phyloP scores from a whole-genome alignment of 176 grass and related monocot genomes.

The Rhynchospora pubera region DNA sequence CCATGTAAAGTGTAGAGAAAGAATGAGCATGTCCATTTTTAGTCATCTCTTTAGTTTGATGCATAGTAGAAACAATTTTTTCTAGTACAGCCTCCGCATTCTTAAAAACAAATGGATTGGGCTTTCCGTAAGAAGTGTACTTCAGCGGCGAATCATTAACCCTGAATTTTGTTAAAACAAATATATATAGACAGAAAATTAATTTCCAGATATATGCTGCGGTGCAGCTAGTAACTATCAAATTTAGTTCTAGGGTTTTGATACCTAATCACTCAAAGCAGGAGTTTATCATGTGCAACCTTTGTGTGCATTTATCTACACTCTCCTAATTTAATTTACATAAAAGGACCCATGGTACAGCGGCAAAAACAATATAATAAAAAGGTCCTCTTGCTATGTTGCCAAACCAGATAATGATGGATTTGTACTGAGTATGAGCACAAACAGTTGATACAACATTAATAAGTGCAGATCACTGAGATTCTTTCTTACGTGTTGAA shows the following conservation, averaged over 20 bases:
- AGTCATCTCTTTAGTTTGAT: slow-evolving; percentile 31
- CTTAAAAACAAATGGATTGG: slow-evolving; percentile 91
- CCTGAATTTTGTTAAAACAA: slow-evolving; percentile 39
- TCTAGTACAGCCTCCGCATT: slow-evolving; percentile 67
- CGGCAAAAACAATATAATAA: background rate
- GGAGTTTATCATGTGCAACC: background rate
- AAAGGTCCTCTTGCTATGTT: background rate
- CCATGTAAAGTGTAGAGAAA: slow-evolving; percentile 75
- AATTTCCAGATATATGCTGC: slow-evolving; percentile 3
- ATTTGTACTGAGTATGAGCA: background rate
- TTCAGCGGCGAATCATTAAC: slow-evolving; percentile 59
- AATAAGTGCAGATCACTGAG: background rate
- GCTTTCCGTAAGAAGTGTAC: slow-evolving; percentile 87
- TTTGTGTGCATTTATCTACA: background rate
- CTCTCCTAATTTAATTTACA: background rate
- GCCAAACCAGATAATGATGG: background rate
- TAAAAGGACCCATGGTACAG: background rate
- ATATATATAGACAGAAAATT: slow-evolving; percentile 5
- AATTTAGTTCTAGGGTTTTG: background rate
- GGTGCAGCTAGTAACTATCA: background rate
- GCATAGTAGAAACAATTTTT: slow-evolving; percentile 46
- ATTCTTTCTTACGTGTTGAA: slow-evolving; percentile 60
- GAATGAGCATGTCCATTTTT: slow-evolving; percentile 31
- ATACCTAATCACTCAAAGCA: background rate
- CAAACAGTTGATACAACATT: slow-evolving; percentile 1